These are phyloP conservation scores for Geum urbanum DNA, from an alignment of 306 rosid genomes.

Conservation along the genomic window DNA sequence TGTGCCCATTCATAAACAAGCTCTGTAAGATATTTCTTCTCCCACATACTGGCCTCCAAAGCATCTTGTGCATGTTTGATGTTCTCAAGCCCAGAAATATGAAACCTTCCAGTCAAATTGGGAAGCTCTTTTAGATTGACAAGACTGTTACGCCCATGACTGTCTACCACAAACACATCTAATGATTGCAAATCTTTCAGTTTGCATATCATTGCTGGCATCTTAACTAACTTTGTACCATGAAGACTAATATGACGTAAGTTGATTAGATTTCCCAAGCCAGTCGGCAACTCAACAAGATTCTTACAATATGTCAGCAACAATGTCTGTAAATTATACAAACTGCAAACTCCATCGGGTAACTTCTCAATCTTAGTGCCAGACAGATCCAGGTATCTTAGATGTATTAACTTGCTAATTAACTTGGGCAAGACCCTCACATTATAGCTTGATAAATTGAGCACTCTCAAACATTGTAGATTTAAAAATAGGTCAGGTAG, in stretches of 20 bases:
- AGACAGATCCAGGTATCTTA: neutral
- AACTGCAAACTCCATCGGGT: neutral
- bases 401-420: neutral
- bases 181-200: neutral
- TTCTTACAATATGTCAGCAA: neutral
- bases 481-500: too few species aligned
- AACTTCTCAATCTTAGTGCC: neutral
- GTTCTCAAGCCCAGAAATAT: too few species aligned
- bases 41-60: too few species aligned
- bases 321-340: slow-evolving; percentile 14
- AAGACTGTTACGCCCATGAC: too few species aligned
- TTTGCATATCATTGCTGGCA: neutral
- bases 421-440: too few species aligned
- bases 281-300: slow-evolving; percentile 3
- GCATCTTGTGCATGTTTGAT: too few species aligned
- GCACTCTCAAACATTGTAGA: too few species aligned
- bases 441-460: too few species aligned
- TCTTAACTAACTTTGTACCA: neutral
- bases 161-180: neutral
- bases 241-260: neutral
- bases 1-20: too few species aligned
- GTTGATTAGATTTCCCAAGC: neutral
- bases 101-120: too few species aligned
- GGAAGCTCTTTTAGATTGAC: too few species aligned
- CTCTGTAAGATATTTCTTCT: too few species aligned